Conservation (phyloP, 2,329 filamentous ascomycete species). For the Claviceps arundinis region DNA sequence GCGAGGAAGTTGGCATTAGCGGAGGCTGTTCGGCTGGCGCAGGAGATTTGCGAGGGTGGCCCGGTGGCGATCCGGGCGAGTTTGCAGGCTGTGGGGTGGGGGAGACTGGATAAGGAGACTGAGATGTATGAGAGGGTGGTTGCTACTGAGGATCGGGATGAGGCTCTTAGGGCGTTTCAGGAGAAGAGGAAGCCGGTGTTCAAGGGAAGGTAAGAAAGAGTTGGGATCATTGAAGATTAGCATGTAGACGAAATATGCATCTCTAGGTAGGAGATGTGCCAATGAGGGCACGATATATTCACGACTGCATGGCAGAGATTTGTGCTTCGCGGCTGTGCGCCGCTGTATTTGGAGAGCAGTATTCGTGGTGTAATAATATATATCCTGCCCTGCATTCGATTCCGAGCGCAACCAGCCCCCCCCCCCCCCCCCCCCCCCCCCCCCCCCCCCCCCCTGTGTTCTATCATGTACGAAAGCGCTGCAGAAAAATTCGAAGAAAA, state of each 20-base stretch:
- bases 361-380: not conserved
- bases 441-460: not conserved
- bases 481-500: not conserved
- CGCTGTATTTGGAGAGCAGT: no score
- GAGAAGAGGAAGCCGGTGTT: constrained; percentile 50
- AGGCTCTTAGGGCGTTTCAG: constrained; percentile 74
- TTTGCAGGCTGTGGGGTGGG: constrained; percentile 61
- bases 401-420: not conserved
- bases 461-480: not conserved
- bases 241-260: not conserved
- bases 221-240: not conserved
- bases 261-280: no score
- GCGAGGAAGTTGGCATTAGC: constrained; percentile 57
- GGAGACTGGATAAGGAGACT: constrained; percentile 70
- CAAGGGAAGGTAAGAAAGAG: constrained; percentile 32
- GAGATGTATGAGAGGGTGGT: constrained; percentile 75
- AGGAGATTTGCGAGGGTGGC: constrained; percentile 79
- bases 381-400: not conserved
- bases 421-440: no score
- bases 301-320: no score
- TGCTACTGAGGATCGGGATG: constrained; percentile 70
- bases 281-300: no score
- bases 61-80: constrained; percentile 72
- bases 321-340: no score
- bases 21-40: constrained; percentile 65